phyloP scores from a whole-genome alignment of 2,329 filamentous ascomycete species.

The Pseudonectria buxi region DNA sequence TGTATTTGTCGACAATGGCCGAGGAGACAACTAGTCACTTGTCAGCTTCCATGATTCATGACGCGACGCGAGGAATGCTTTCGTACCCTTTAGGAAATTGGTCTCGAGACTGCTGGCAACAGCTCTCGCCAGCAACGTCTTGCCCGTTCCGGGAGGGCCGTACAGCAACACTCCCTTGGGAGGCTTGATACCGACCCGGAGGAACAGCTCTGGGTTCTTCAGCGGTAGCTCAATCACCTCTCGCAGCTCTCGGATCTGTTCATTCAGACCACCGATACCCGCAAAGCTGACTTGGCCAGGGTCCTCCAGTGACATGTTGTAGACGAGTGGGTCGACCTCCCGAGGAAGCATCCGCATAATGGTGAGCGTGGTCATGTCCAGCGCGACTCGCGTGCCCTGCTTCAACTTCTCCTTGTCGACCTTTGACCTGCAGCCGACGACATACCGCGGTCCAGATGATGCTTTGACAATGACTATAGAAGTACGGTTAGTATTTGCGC shows the following conservation, averaged over 20 bases:
- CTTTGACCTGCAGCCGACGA: conserved; percentile 96
- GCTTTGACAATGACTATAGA: conserved; percentile 90
- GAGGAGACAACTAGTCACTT: conserved; percentile 75
- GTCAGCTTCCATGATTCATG: conserved; percentile 13
- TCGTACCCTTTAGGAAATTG: conserved; percentile 90
- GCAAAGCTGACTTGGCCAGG: conserved; percentile 96
- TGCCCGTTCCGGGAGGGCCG: conserved; percentile 92
- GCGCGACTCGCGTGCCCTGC: conserved; percentile 93
- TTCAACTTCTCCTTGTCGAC: conserved; percentile 97
- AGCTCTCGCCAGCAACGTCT: conserved; percentile 88
- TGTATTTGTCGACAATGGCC: conserved; percentile 99
- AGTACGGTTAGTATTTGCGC: conserved; percentile 12
- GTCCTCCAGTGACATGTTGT: conserved; percentile 99
- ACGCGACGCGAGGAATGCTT: neutral
- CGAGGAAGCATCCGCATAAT: conserved; percentile 99
- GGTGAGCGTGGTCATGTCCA: conserved; percentile 98
- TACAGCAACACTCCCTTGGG: conserved; percentile 96
- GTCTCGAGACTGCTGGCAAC: conserved; percentile 96
- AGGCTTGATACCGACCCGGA: conserved; percentile 96
- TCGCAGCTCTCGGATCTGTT: conserved; percentile 93
- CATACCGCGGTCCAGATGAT: conserved; percentile 93
- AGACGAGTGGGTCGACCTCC: conserved; percentile 96
- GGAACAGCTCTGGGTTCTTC: conserved; percentile 97
- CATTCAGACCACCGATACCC: conserved; percentile 94
- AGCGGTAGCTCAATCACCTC: conserved; percentile 97